phyloP scores from a whole-genome alignment of 768 basidiomycete genomes.

The Suillus ampliporus region DNA sequence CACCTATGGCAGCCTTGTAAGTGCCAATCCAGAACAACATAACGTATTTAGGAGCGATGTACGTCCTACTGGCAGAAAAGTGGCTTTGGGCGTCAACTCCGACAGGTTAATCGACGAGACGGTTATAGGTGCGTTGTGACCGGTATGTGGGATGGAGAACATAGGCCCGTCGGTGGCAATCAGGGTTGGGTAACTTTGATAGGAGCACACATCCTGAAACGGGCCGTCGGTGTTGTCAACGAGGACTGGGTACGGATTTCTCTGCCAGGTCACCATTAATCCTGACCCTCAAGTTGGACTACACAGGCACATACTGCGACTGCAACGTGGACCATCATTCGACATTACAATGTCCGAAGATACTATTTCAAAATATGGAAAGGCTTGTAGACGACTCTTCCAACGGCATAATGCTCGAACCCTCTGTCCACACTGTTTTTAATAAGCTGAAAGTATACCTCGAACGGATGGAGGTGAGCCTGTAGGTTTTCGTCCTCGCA shows the following conservation, averaged over 20 bases:
- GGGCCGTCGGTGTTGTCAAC: not conserved
- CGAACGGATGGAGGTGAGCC: not conserved
- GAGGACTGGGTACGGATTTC: not conserved
- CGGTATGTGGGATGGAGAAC: not conserved
- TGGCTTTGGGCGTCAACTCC: too few species aligned
- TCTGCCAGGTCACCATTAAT: not conserved
- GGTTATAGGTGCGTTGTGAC: not conserved
- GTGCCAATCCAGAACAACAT: too few species aligned
- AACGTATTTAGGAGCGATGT: too few species aligned
- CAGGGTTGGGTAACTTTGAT: not conserved
- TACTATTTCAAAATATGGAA: too few species aligned
- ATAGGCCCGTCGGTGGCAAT: not conserved
- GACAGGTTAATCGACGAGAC: too few species aligned
- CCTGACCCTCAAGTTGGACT: not conserved
- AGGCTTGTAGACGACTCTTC: too few species aligned
- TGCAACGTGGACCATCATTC: not conserved
- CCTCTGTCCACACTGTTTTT: too few species aligned
- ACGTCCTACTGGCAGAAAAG: too few species aligned
- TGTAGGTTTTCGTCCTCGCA: not conserved
- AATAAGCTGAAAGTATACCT: not conserved
- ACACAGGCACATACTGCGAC: not conserved
- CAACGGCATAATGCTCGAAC: too few species aligned
- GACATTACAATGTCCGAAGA: too few species aligned
- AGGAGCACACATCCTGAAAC: not conserved
- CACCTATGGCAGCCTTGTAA: too few species aligned